Base-by-base conservation (phyloP, 257 asterid species). In the Nicotiana knightiana region DNA sequence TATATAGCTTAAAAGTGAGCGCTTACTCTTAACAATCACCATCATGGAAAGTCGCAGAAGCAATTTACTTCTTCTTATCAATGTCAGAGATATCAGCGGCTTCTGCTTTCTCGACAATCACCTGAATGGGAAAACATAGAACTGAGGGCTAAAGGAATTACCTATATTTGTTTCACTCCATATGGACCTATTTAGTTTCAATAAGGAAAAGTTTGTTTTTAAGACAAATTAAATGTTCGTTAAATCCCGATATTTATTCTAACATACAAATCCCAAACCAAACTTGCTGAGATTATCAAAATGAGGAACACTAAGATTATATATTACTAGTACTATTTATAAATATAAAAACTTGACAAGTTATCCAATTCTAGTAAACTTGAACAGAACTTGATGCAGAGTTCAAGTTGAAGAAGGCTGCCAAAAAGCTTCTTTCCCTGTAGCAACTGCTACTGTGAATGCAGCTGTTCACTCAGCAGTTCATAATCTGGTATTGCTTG, bases 21-120 rank as follows among this genome's bases (percentile, higher is more conserved):
- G 21, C 57, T 39, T 55, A 70, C 43, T 70, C 11, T 5, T 11
- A 37, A 68, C 77, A 68, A 5, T 17, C 33, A 68, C 39, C 3
- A n/a, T 39, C 18, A 55, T 55, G 12, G 65, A 17, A 33, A 2
- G 37, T 13, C 10, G 35, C 48, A 33, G 57, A 30, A 81, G 82
- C 62, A 54, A 89, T 97, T 80, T 85, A 92, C 97, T 91, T 92
- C 89, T 89, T 94, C 84, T 92, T 91, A 84, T 94, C 97, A 84
- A 94, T 89, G 82, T 89, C 91, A 43, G 96, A 93, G 85, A 92
- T 87, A 39, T 89, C 92, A 85, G 92, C 89, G 77, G 77, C 90
- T 70, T 83, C 91, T 67, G 96, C 93, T 89, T 86, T 94, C 90
- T 92, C 96, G 70, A 94, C 95, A 79, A 94, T 86, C 85, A 92